Evolutionary conservation across 2,329 filamentous ascomycete genomes (phyloP), one percentile per base, ranked within the genome.

Genomic region (Aspergillus sergii): DNA sequence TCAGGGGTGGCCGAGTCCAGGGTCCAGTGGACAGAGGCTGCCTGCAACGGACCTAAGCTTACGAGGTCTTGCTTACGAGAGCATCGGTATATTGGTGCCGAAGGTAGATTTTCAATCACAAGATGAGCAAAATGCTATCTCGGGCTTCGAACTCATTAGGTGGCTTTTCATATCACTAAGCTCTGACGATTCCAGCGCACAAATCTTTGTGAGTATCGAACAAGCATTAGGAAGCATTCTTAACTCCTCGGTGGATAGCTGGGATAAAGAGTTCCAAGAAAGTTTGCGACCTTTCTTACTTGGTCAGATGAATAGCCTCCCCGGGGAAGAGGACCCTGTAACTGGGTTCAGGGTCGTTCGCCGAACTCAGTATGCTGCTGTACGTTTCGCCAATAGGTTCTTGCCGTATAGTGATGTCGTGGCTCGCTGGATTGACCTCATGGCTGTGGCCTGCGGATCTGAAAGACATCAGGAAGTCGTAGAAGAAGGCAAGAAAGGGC

Each of bases 381-480:
- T 95, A 9, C 91, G 95, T 62, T 97, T 94, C 83, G 92, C 93
- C 12, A 98, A 98, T 73, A 86, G 92, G 57, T 96, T 93, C 71
- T 82, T 99, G 6, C 87, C 90, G 0, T 97, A 93, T 70, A 84
- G 84, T 23, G 93, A 97, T 71, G 84, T 92, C 11, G 83, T 90
- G 43, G 95, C 88, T 30, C 87, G 95, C 56, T 97, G 93, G 92
- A 91, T 97, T 54, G 88, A 97, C 75, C 86, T 98, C 19, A 83
- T 97, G 57, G 94, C 94, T 9, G 82, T 95, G 19, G 89, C 89
- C 14, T 84, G 84, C 3, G 74, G 73, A 9, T 77, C 81, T 3
- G 85, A 88, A 57, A 91, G 94, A 73, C 87, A 91, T 53, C 90
- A 89, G 64, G 94, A 98, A 73, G 89, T 98, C 3, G 79, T 92